These are phyloP conservation scores for Hemileccinum impolitum DNA, from an alignment of 768 basidiomycete genomes.

Conservation along the genomic window DNA sequence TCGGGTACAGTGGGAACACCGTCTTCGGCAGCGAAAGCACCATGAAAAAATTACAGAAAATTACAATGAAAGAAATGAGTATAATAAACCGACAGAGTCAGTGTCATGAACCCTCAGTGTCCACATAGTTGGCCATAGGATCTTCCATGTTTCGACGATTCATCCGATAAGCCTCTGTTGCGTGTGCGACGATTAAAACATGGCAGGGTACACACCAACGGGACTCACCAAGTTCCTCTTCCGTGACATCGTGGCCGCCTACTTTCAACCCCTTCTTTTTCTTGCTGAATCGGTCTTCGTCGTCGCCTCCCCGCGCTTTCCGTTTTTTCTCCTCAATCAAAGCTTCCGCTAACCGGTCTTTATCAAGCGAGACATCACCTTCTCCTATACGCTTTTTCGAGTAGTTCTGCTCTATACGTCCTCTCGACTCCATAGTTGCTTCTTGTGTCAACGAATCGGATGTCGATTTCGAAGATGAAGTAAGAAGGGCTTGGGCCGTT, in stretches of 20 bases:
- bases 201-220: neutral
- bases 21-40: neutral
- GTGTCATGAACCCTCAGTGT: conserved; percentile 37
- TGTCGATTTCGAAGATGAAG: conserved; percentile 33
- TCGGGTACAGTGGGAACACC: conserved; percentile 17
- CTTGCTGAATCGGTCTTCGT: conserved; percentile 53
- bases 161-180: conserved; percentile 88
- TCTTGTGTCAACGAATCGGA: conserved; percentile 32
- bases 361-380: conserved; percentile 73
- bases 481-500: conserved; percentile 63
- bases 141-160: conserved; percentile 68
- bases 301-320: conserved; percentile 56
- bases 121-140: conserved; percentile 92
- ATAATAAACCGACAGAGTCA: neutral
- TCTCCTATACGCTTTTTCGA: conserved; percentile 81
- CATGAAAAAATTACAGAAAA: neutral
- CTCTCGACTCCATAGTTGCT: conserved; percentile 27
- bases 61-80: neutral
- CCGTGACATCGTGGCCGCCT: conserved; percentile 77
- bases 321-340: conserved; percentile 79
- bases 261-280: conserved; percentile 52
- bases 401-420: conserved; percentile 63
- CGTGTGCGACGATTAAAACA: conserved; percentile 8
- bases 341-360: conserved; percentile 64
- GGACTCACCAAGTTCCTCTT: conserved; percentile 76